A percentile compares a stretch with the other conserved stretches of the same genome.
These are phyloP conservation scores for Pestalotiopsis fici DNA, from an alignment of 2,329 filamentous ascomycete species.

Conservation along the genomic window DNA sequence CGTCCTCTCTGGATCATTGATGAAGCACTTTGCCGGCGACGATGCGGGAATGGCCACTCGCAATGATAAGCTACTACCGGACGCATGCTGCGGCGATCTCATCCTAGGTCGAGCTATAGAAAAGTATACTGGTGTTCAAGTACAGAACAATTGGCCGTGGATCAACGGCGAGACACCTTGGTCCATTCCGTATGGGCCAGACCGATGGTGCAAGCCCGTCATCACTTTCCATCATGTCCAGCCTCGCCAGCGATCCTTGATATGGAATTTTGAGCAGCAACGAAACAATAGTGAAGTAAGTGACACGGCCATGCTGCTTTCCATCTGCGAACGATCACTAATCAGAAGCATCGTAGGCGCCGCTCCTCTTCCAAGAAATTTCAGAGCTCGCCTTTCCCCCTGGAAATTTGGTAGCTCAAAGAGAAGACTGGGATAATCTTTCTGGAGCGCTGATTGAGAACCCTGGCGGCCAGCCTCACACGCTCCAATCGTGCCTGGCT, in stretches of 20 bases:
- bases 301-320: neutral
- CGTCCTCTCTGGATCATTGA: neutral
- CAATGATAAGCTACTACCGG: neutral
- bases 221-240: neutral
- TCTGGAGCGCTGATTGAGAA: neutral
- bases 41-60: neutral
- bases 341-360: neutral
- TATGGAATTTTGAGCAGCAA: constrained; percentile 2
- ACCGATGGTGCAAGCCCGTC: neutral
- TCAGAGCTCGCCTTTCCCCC: neutral
- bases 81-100: constrained; percentile 1
- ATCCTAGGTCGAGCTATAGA: neutral
- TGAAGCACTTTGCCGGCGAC: neutral
- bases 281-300: neutral
- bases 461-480: neutral
- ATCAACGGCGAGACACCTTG: constrained; percentile 1
- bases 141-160: constrained; percentile 2
- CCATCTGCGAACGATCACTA: neutral
- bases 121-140: neutral
- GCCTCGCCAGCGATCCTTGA: neutral
- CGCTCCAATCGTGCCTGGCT: neutral
- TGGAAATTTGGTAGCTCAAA: neutral
- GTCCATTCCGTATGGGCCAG: neutral
- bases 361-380: neutral
- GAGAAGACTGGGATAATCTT: constrained; percentile 2